A percentile compares a stretch with the other conserved stretches of the same genome.
Conservation (phyloP, 163 green algal species). For the Scenedesmus sp. region DNA sequence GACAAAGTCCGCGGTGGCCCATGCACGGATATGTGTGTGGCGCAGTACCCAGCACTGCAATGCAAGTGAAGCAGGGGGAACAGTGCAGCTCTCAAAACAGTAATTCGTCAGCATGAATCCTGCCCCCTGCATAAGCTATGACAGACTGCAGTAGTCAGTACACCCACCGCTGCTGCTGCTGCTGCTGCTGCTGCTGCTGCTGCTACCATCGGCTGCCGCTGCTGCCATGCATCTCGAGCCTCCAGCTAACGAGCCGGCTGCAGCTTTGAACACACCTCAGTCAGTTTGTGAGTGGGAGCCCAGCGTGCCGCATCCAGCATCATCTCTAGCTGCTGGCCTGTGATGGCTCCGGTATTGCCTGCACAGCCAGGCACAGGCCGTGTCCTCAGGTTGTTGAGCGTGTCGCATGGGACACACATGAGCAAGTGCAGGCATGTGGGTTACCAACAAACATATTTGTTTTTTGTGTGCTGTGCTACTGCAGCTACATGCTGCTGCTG, state of each 20-base stretch:
- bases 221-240: background rate
- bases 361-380: background rate
- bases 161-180: background rate
- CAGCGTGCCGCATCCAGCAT: conserved; percentile 75
- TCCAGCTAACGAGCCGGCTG: conserved; percentile 52
- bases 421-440: background rate
- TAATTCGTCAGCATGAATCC: too few relatives aligned
- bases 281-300: conserved; percentile 78
- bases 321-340: conserved; percentile 52
- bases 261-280: conserved; percentile 66
- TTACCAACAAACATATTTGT: background rate
- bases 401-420: too few relatives aligned
- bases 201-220: background rate
- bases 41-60: too few relatives aligned
- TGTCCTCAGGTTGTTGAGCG: too few relatives aligned
- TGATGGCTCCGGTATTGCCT: background rate
- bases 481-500: background rate
- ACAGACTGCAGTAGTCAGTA: too few relatives aligned
- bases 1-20: too few relatives aligned
- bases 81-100: too few relatives aligned
- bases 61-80: too few relatives aligned
- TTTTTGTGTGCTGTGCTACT: background rate
- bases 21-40: too few relatives aligned
- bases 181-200: background rate
- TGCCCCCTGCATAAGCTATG: too few relatives aligned